phyloP scores from a whole-genome alignment of 2,329 filamentous ascomycete genomes.

The Beauveria sp. region DNA sequence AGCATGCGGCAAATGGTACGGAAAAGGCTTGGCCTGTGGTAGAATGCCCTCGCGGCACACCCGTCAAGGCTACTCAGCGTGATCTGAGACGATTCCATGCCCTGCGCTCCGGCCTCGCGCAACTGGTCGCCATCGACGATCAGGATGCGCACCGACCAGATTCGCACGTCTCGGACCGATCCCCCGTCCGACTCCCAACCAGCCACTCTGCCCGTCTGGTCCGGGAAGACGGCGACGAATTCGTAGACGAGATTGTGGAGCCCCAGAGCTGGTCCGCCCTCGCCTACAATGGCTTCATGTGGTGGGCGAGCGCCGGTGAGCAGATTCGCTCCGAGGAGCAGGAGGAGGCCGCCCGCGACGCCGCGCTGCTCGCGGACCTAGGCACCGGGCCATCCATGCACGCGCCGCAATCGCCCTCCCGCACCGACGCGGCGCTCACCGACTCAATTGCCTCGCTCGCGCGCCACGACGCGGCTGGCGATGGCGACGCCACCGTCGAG shows the following conservation, averaged over 20 bases:
- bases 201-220: conserved; percentile 20
- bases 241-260: conserved; percentile 50
- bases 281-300: conserved; percentile 78
- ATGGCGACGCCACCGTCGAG: conserved; percentile 44
- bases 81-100: conserved; percentile 74
- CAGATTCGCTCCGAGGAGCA: conserved; percentile 53
- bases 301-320: conserved; percentile 82
- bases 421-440: conserved; percentile 23
- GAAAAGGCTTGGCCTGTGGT: conserved; percentile 69
- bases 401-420: conserved; percentile 25
- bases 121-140: conserved; percentile 26
- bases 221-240: conserved; percentile 36
- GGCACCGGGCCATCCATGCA: conserved; percentile 22
- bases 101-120: conserved; percentile 55
- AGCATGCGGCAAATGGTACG: conserved; percentile 47
- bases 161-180: conserved; percentile 21
- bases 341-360: conserved; percentile 49
- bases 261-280: conserved; percentile 63
- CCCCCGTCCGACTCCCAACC: conserved; percentile 20
- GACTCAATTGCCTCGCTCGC: conserved; percentile 40
- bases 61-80: conserved; percentile 79
- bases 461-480: conserved; percentile 24
- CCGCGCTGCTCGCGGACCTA: conserved; percentile 47
- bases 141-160: conserved; percentile 20
- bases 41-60: conserved; percentile 53